Base-by-base conservation (phyloP, 78 protist species). In the Isochrysis galbana region DNA sequence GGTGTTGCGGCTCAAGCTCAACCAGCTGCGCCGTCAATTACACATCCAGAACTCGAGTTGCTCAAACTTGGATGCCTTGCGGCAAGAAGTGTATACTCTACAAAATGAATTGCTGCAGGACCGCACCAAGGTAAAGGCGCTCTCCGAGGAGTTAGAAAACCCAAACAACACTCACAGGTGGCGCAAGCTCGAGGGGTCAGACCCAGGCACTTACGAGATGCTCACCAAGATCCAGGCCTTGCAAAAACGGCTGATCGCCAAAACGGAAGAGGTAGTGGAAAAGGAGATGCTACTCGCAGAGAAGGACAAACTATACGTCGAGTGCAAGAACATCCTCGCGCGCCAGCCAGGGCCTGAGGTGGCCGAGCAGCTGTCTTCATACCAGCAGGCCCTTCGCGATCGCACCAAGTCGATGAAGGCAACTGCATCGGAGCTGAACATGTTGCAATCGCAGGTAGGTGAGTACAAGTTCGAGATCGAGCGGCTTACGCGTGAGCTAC, bases 71-170 rank as follows among this genome's bases (percentile, higher is more conserved):
- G 96, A 95, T 34, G 77, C 42, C 84, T 91, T 96, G 36, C 90
- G 89, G 11, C 89, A 44, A 47, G 96, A 97, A 82, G 93, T 95
- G 42, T 74, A 91, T 89, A 89, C 88, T 41, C 93, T 97, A 80
- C 96, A 96, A 91, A 89, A 95, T 14, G 97, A 96, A 94, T 95
- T 98, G 46, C 91, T 94, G 90, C 93, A 61, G 36, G 98, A 98
- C 93, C 93, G 95, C n/a, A 91, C 93, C 82, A 96, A 95, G 67
- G 95, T 82, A 46, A 90, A 94, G 90, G 97, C 97, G 23, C 96
- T 97, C 44, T 55, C 94, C 22, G 98, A 96, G 93, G 99, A 98
- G 94, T 94, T 97, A 23, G 97, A 96, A 91, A 96, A 95, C 80
- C 99, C 98, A 23, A 90, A 94, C 95, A 98, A 98, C 91, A 93